A percentile compares a stretch with the other conserved stretches of the same genome.
These are phyloP conservation scores for Elsinoe batatas DNA, from an alignment of 2,329 filamentous ascomycete genomes.

Conservation along the genomic window DNA sequence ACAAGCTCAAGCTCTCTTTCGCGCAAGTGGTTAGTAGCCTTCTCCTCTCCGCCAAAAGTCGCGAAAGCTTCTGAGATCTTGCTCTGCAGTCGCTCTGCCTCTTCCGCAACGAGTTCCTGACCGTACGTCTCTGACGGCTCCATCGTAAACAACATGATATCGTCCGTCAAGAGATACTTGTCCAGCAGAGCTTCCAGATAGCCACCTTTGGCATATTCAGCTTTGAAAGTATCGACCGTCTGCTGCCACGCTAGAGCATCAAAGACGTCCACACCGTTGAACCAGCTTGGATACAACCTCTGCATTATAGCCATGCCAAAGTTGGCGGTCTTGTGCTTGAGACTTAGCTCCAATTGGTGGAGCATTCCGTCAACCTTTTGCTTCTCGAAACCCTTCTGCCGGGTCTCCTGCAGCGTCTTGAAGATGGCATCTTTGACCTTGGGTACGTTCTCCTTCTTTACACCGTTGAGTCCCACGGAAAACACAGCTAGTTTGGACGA, in stretches of 20 bases:
- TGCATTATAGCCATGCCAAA: conserved; percentile 90
- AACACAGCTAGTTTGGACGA: conserved; percentile 72
- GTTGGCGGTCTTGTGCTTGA: conserved; percentile 93
- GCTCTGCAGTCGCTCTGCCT: conserved; percentile 59
- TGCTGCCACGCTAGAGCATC: conserved; percentile 87
- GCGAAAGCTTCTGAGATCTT: conserved; percentile 65
- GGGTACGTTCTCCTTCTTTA: conserved; percentile 66
- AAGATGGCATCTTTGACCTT: conserved; percentile 67
- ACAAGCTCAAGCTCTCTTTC: conserved; percentile 71
- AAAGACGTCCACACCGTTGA: conserved; percentile 89
- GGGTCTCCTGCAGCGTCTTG: conserved; percentile 59
- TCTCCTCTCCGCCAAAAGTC: conserved; percentile 58
- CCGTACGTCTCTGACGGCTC: conserved; percentile 67
- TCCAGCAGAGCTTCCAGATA: conserved; percentile 80
- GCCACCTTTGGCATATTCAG: conserved; percentile 59
- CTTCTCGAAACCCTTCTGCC: conserved; percentile 70
- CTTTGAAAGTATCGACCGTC: conserved; percentile 72
- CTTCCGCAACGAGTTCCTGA: conserved; percentile 64
- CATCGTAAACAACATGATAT: conserved; percentile 90
- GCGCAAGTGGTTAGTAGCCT: conserved; percentile 62
- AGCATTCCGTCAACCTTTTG: conserved; percentile 89
- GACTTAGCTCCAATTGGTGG: conserved; percentile 81
- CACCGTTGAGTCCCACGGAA: conserved; percentile 83
- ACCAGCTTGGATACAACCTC: conserved; percentile 83
- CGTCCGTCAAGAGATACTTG: conserved; percentile 82